Base-by-base conservation (phyloP, 768 basidiomycete species). In the Suillus alpinus region DNA sequence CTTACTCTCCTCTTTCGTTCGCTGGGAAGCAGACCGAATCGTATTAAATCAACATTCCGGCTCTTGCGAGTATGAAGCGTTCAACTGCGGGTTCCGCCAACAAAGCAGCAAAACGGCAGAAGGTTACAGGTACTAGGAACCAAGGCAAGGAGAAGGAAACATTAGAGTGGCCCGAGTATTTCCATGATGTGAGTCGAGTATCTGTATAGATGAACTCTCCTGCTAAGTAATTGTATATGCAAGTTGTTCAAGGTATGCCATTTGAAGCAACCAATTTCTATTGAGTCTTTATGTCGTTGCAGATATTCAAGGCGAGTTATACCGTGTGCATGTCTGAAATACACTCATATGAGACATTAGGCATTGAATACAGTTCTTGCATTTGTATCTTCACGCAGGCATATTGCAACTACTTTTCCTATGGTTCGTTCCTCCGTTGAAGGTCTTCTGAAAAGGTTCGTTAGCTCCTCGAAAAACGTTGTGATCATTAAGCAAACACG, bases 341-440 rank as follows among this genome's bases (percentile, higher is more conserved):
- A 12, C 51, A 58, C 36, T 56, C 40, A 34, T 4, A 53, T 12
- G 18, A 59, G 58, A 6, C 16, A 13, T 14, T 41, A 95, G 91
- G 91, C 93, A 10, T 76, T 95, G 51, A 95, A 95, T 66, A 92
- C 93, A 14, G 91, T 96, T 4, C 81, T 95, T 43, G 93, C 90
- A 0, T 96, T 96, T 68, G 82, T 93, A 41, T 90, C 91, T 2
- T 87, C 91, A 0, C 81, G 91, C 62, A 90, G 91, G 64, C 85
- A 91, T 63, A 72, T 95, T 37, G 89, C 92, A 7, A 87, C 85
- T 7, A 94, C 91, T 0, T 95, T 94, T 67, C 78, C 86, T 6
- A 82, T 85, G 3, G 80, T 95, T 29, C 82, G 88, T 46, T 80
- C 83, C 14, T 92, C 91, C n/a, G 92, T 93, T 0, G 93, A 95